phyloP scores from a whole-genome alignment of 2,329 filamentous ascomycete species.

The Colletotrichum horii region DNA sequence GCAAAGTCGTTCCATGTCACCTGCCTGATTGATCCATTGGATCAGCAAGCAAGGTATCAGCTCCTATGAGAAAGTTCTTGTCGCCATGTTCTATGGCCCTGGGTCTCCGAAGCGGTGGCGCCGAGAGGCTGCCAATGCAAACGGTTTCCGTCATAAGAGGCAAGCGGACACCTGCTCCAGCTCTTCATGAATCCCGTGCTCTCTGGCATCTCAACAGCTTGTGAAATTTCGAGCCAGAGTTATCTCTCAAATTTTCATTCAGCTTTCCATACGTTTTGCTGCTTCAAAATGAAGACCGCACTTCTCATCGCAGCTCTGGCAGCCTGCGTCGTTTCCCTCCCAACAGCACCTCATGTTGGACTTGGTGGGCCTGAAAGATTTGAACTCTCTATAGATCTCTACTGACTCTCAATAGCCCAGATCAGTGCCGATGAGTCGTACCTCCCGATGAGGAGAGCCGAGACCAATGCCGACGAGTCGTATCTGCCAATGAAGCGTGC shows the following conservation, averaged over 20 bases:
- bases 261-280: not conserved
- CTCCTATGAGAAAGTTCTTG: not conserved
- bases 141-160: not conserved
- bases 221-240: not conserved
- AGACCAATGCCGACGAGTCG: constrained; percentile 2
- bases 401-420: not conserved
- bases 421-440: constrained; percentile 14
- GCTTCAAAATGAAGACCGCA: not conserved
- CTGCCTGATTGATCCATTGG: constrained; percentile 5
- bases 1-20: not conserved
- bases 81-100: not conserved
- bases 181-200: not conserved
- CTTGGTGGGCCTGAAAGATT: not conserved
- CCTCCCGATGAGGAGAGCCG: not conserved
- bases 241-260: not conserved
- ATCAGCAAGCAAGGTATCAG: not conserved
- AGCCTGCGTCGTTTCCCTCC: not conserved
- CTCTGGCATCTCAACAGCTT: not conserved
- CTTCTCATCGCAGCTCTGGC: not conserved
- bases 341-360: not conserved
- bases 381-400: not conserved
- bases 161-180: not conserved
- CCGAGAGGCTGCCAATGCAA: not conserved
- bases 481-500: not conserved
- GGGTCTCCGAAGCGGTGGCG: not conserved